These are phyloP conservation scores for Oidiodendron maius DNA, from an alignment of 495 filamentous ascomycete genomes.

Conservation along the genomic window DNA sequence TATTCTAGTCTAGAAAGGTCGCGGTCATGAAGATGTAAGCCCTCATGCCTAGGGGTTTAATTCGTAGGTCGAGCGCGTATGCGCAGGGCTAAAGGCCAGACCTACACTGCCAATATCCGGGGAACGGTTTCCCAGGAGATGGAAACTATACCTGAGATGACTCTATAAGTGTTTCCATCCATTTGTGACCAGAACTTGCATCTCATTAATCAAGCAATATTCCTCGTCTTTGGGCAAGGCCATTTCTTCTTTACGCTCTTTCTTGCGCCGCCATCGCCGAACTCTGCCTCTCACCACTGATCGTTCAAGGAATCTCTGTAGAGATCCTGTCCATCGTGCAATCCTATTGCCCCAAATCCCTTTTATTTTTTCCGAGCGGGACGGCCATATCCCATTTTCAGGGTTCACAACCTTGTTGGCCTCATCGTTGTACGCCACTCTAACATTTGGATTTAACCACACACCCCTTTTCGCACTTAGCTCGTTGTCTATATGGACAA, in stretches of 20 bases:
- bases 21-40: too few species aligned
- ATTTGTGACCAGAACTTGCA: conserved; percentile 70
- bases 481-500: conserved; percentile 73
- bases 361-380: conserved; percentile 23
- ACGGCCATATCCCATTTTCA: conserved; percentile 30
- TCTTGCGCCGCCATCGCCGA: conserved; percentile 34
- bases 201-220: conserved; percentile 81
- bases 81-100: too few species aligned
- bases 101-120: too few species aligned
- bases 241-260: conserved; percentile 45
- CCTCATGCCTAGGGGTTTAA: too few species aligned
- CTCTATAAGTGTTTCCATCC: conserved; percentile 84
- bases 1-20: too few species aligned
- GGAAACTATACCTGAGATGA: too few species aligned
- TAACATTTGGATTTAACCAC: conserved; percentile 72
- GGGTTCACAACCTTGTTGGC: conserved; percentile 38
- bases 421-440: conserved; percentile 60
- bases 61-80: too few species aligned
- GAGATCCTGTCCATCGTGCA: conserved; percentile 40
- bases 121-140: too few species aligned
- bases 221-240: too few species aligned
- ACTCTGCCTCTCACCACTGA: conserved; percentile 32
- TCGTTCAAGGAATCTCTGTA: conserved; percentile 30
- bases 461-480: conserved; percentile 49
- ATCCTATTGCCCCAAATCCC: conserved; percentile 56